These are phyloP conservation scores for Trichocomaceae sp. DNA, from an alignment of 2,329 filamentous ascomycete genomes.

Conservation along the genomic window DNA sequence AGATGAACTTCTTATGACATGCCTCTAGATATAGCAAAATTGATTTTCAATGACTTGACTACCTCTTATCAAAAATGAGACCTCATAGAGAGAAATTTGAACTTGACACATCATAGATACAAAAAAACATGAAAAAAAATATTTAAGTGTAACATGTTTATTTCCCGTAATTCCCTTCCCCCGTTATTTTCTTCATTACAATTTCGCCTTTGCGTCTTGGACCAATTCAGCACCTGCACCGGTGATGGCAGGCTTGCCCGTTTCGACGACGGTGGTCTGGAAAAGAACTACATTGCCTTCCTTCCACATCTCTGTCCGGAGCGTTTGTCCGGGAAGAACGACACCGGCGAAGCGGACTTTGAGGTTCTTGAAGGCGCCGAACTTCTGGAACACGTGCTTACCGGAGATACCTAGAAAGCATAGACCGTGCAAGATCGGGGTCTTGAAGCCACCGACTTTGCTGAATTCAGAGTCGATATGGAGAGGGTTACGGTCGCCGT, in stretches of 20 bases:
- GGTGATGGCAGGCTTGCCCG: slow-evolving; percentile 78
- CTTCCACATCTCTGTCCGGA: slow-evolving; percentile 92
- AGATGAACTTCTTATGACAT: too few relatives aligned
- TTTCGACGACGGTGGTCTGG: slow-evolving; percentile 86
- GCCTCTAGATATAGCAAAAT: too few relatives aligned
- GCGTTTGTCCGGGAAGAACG: slow-evolving; percentile 80
- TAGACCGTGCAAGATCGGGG: slow-evolving; percentile 91
- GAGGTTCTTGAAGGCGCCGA: slow-evolving; percentile 78
- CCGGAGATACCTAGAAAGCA: slow-evolving; percentile 88
- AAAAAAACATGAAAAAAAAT: neutral
- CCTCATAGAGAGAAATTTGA: too few relatives aligned
- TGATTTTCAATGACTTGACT: too few relatives aligned
- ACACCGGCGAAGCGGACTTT: slow-evolving; percentile 87
- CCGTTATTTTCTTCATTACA: slow-evolving; percentile 31
- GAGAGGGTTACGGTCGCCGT: slow-evolving; percentile 91
- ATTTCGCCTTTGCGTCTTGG: slow-evolving; percentile 43
- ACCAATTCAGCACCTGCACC: slow-evolving; percentile 73
- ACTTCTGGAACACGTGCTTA: slow-evolving; percentile 82
- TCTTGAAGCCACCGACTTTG: slow-evolving; percentile 91
- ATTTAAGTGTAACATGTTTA: neutral
- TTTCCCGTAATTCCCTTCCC: too few relatives aligned
- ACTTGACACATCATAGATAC: too few relatives aligned
- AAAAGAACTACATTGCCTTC: slow-evolving; percentile 73
- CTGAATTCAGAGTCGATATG: slow-evolving; percentile 93
- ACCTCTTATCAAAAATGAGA: too few relatives aligned